These are phyloP conservation scores for Populus deltoides DNA, from an alignment of 345 rosid species.

Conservation along the genomic window DNA sequence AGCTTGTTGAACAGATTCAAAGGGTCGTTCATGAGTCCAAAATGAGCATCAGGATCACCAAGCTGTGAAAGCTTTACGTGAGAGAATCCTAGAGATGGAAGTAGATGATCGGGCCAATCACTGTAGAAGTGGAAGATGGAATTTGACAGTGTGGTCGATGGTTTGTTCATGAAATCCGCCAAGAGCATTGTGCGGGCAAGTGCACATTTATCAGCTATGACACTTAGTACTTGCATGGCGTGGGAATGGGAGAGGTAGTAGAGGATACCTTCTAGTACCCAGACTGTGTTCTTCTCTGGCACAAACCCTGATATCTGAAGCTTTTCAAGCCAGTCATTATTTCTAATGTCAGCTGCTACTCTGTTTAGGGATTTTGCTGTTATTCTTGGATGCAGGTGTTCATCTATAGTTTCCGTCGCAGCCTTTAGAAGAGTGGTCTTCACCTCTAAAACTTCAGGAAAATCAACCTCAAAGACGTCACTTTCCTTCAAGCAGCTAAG, in stretches of 20 bases:
- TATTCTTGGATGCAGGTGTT: slow-evolving; percentile 38
- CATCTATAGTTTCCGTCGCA: slow-evolving; percentile 47
- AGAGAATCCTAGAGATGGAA: slow-evolving; percentile 85
- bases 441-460: slow-evolving; percentile 61
- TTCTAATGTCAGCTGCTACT: slow-evolving; percentile 77
- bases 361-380: slow-evolving; percentile 68
- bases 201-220: slow-evolving; percentile 67
- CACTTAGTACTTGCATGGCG: slow-evolving; percentile 83
- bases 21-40: slow-evolving; percentile 72
- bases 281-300: slow-evolving; percentile 66
- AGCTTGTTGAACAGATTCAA: slow-evolving; percentile 80
- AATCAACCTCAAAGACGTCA: slow-evolving; percentile 82
- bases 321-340: slow-evolving; percentile 65
- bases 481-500: slow-evolving; percentile 65
- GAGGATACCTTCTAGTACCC: slow-evolving; percentile 94
- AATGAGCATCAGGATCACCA: slow-evolving; percentile 91
- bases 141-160: slow-evolving; percentile 61
- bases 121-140: slow-evolving; percentile 80
- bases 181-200: slow-evolving; percentile 66
- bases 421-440: slow-evolving; percentile 64
- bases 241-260: slow-evolving; percentile 77
- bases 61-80: slow-evolving; percentile 82
- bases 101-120: slow-evolving; percentile 91
- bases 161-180: slow-evolving; percentile 95
- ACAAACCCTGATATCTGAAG: slow-evolving; percentile 67